Percentiles rank a stretch among this genome's conserved stretches.
Conservation (phyloP, 176 grass and related monocot species). For the Oryza glaberrima region DNA sequence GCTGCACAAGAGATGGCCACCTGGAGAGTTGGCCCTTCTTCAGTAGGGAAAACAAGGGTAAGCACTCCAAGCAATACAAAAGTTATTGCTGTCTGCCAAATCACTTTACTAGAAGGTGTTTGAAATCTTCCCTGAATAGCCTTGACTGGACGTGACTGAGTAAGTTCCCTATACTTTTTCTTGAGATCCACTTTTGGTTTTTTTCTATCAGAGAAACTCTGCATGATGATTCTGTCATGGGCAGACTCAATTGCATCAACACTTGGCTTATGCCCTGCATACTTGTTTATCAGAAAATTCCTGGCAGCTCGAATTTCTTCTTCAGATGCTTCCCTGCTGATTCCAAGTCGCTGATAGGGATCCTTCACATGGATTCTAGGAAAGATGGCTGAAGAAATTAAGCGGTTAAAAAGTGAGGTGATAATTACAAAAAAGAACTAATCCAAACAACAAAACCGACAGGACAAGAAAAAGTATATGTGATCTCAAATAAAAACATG, state of each 20-base stretch:
- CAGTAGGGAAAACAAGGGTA: conserved; percentile 77
- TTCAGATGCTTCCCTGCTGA: conserved; percentile 91
- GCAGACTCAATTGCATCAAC: conserved; percentile 94
- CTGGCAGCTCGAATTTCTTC: conserved; percentile 98
- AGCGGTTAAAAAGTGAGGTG: conserved; percentile 2
- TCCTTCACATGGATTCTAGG: conserved; percentile 88
- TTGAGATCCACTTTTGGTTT: conserved; percentile 82
- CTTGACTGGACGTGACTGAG: conserved; percentile 67
- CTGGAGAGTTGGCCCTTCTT: conserved; percentile 94
- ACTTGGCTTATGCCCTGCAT: conserved; percentile 84
- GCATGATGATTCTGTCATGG: conserved; percentile 89
- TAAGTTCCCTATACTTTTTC: conserved; percentile 82
- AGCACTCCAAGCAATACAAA: conserved; percentile 70
- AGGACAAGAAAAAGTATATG: neutral
- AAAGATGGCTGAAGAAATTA: conserved; percentile 78
- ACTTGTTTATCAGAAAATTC: conserved; percentile 86
- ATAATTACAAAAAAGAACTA: conserved; percentile 27
- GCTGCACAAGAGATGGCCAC: conserved; percentile 76
- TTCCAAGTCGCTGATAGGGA: conserved; percentile 79
- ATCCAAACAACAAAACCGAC: conserved; percentile 2
- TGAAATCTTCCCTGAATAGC: conserved; percentile 82
- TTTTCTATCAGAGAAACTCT: conserved; percentile 83
- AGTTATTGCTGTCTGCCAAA: conserved; percentile 71
- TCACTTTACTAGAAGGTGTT: conserved; percentile 68
- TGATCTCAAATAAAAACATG: conserved; percentile 25